Percentiles rank a stretch among this genome's conserved stretches.
These are phyloP conservation scores for Salisapilia sapeloensis DNA, from an alignment of 352 stramenopile genomes.

Conservation along the genomic window DNA sequence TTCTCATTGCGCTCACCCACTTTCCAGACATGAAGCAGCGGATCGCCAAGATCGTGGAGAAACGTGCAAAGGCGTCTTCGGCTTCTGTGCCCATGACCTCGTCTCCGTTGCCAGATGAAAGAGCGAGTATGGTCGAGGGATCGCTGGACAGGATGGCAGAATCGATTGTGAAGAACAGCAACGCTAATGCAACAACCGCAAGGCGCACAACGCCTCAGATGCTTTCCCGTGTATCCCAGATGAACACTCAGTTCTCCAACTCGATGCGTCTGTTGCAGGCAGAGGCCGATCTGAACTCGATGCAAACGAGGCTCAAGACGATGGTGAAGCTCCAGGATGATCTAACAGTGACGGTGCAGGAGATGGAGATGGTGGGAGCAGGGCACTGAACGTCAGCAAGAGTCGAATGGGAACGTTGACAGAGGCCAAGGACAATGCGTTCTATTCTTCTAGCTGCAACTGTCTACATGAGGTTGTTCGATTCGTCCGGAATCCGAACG, in stretches of 20 bases:
- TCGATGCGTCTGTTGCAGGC: conserved; percentile 48
- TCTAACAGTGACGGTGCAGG: conserved; percentile 17
- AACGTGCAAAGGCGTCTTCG: conserved; percentile 14
- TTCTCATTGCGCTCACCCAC: conserved; percentile 51
- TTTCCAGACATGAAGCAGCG: conserved; percentile 62
- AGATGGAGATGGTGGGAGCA: conserved; percentile 11
- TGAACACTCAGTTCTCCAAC: conserved; percentile 76
- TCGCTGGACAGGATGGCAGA: conserved; percentile 37
- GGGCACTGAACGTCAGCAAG: background rate
- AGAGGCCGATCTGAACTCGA: conserved; percentile 68
- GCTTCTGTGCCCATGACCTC: conserved; percentile 3
- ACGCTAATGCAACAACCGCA: conserved; percentile 28
- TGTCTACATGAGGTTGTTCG: conserved; percentile 79
- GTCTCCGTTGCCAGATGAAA: too few species aligned
- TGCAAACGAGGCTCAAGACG: conserved; percentile 30
- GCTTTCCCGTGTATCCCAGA: conserved; percentile 54
- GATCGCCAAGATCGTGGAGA: conserved; percentile 63
- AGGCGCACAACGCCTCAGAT: conserved; percentile 25
- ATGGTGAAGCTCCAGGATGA: conserved; percentile 44
- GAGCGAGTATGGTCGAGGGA: too few species aligned
- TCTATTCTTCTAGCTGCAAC: conserved; percentile 5
- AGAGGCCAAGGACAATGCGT: background rate
- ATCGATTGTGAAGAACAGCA: conserved; percentile 12
- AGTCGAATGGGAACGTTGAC: background rate
- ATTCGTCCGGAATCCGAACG: conserved; percentile 78